These are phyloP conservation scores for Mycena rebaudengoi DNA, from an alignment of 768 basidiomycete genomes.

Conservation along the genomic window DNA sequence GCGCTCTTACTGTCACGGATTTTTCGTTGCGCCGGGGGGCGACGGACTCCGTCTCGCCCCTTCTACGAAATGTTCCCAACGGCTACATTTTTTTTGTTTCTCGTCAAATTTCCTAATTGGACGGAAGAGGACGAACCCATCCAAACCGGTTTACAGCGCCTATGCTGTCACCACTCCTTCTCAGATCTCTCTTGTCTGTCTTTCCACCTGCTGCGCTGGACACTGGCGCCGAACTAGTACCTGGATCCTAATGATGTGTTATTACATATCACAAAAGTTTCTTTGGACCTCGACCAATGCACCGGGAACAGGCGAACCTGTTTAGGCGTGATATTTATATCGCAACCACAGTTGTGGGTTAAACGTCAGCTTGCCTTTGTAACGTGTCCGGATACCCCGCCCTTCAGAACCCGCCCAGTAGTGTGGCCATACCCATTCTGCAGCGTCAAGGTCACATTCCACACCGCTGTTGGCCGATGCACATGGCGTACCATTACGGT, in stretches of 20 bases:
- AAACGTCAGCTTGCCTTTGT: constrained; percentile 1
- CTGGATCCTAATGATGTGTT: neutral
- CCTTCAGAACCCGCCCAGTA: too few species aligned
- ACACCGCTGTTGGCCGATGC: too few species aligned
- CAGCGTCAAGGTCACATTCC: too few species aligned
- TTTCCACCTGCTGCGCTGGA: neutral
- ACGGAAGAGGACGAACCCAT: constrained; percentile 18
- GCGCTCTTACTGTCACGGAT: constrained; percentile 3
- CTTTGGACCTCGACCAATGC: constrained; percentile 2
- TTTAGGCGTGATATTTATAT: neutral
- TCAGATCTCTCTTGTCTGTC: neutral
- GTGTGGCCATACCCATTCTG: neutral
- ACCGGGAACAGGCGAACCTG: constrained; percentile 14
- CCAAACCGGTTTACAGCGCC: constrained; percentile 24
- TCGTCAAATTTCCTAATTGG: neutral
- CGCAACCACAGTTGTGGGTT: constrained; percentile 8
- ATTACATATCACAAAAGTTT: neutral
- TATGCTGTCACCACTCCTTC: constrained; percentile 8
- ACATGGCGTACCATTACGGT: too few species aligned
- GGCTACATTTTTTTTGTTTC: constrained; percentile 2
- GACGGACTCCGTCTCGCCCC: constrained; percentile 10
- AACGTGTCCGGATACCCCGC: too few species aligned
- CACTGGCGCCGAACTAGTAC: constrained; percentile 8
- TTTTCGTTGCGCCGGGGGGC: constrained; percentile 9
- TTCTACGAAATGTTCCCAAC: constrained; percentile 8